Conservation (phyloP, 345 rosid species). For the Diplotaxis tenuifolia region DNA sequence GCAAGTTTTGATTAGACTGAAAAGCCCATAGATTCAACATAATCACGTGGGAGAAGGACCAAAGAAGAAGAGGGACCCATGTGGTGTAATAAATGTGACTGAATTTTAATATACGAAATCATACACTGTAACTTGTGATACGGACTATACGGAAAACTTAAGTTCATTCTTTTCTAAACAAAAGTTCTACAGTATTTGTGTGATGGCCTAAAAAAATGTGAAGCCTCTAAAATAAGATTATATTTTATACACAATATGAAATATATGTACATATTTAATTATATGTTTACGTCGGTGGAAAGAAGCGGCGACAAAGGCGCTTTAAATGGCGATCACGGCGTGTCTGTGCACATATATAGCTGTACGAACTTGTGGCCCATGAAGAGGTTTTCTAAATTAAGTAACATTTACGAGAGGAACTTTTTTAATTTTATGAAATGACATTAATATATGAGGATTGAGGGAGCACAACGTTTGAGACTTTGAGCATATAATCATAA, state of each 20-base stretch:
- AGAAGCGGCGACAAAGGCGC: conserved; percentile 35
- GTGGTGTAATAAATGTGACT: conserved; percentile 25
- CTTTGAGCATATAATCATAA: too few species aligned
- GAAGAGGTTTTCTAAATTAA: conserved; percentile 1
- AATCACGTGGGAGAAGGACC: conserved; percentile 25
- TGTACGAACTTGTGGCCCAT: not conserved
- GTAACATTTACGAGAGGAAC: conserved; percentile 7
- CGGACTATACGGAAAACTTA: conserved; percentile 30
- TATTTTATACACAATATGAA: not conserved
- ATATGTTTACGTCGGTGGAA: conserved; percentile 31
- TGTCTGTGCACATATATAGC: conserved; percentile 23
- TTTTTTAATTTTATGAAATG: not conserved
- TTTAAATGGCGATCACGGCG: conserved; percentile 36
- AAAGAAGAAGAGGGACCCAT: conserved; percentile 14
- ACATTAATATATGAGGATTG: too few species aligned
- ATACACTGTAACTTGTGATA: conserved; percentile 26
- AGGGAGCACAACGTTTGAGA: too few species aligned
- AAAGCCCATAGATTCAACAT: not conserved
- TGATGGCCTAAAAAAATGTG: conserved; percentile 8
- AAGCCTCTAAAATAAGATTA: not conserved
- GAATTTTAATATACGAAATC: conserved; percentile 9
- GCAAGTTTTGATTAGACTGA: not conserved
- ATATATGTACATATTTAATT: conserved; percentile 21
- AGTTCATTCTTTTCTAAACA: not conserved
- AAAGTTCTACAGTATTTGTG: not conserved